A percentile compares a stretch with the other conserved stretches of the same genome.
These are phyloP conservation scores for Bretschneidera sinensis DNA, from an alignment of 345 rosid species.

Conservation along the genomic window DNA sequence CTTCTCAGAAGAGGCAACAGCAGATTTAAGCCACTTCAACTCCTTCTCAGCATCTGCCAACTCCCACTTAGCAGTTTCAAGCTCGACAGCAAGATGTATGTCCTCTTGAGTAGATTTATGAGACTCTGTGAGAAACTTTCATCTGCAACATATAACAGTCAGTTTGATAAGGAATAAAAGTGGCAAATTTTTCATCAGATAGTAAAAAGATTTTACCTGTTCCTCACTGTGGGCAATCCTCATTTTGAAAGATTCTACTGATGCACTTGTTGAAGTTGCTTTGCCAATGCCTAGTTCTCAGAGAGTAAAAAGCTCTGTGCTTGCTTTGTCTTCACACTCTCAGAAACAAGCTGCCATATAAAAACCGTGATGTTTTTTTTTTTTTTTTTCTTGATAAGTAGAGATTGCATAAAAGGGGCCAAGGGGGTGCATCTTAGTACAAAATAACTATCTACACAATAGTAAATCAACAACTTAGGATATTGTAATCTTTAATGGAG, in stretches of 20 bases:
- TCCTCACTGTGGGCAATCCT: constrained; percentile 69
- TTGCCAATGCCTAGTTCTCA: constrained; percentile 67
- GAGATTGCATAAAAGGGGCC: too few species aligned
- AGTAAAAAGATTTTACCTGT: too few species aligned
- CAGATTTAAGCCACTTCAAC: constrained; percentile 75
- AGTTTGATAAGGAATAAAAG: not conserved
- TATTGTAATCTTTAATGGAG: too few species aligned
- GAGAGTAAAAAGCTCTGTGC: constrained; percentile 57
- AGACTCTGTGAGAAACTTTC: constrained; percentile 63
- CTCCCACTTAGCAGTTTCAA: constrained; percentile 74
- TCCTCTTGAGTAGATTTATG: constrained; percentile 62
- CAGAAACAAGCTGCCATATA: constrained; percentile 87
- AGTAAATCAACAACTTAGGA: too few species aligned
- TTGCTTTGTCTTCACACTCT: constrained; percentile 90
- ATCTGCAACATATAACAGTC: constrained; percentile 44
- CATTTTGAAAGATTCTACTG: constrained; percentile 52
- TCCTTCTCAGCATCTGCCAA: constrained; percentile 84
- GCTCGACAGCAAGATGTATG: constrained; percentile 50
- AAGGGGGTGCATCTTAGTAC: too few species aligned
- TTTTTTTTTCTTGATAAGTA: too few species aligned
- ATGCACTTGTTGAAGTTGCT: constrained; percentile 68
- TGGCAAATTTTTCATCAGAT: too few species aligned
- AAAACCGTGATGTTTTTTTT: constrained; percentile 12
- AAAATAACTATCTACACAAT: too few species aligned
- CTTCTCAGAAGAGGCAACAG: constrained; percentile 67